Evolutionary conservation across 2,329 filamentous ascomycete species (phyloP).

Genomic region (Sclerotinia minor): DNA sequence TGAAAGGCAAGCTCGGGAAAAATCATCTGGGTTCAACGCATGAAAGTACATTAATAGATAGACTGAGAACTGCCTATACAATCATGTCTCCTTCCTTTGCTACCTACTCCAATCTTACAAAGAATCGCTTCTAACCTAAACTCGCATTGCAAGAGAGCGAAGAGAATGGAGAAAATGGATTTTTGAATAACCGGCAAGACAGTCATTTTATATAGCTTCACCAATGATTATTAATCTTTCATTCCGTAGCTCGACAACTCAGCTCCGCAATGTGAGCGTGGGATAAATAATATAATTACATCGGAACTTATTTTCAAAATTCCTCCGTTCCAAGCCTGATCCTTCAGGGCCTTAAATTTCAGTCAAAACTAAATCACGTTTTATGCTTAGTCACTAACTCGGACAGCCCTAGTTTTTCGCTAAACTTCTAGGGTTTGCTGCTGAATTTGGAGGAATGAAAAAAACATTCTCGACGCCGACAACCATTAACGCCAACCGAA

Average conservation of each 20-base stretch:
- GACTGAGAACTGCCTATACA: not conserved
- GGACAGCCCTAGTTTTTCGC: constrained; percentile 23
- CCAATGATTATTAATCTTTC: not conserved
- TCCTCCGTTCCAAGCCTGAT: not conserved
- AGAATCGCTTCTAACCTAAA: not conserved
- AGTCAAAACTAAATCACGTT: not conserved
- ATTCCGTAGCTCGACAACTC: not conserved
- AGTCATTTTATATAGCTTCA: not conserved
- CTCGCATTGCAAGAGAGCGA: not conserved
- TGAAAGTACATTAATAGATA: not conserved
- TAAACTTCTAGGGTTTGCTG: constrained; percentile 19
- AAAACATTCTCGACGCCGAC: constrained; percentile 40
- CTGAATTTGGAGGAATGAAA: constrained; percentile 21
- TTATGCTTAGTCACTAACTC: constrained; percentile 10
- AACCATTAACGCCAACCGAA: constrained; percentile 30
- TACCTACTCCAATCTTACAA: not conserved
- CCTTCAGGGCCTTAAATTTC: constrained; percentile 1
- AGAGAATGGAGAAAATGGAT: not conserved
- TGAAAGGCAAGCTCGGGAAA: constrained; percentile 4
- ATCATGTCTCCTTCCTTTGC: not conserved
- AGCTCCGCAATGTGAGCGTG: not conserved
- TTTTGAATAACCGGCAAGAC: not conserved
- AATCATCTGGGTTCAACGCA: not conserved
- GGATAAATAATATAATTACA: not conserved
- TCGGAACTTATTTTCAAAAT: constrained; percentile 7